Conservation (phyloP, 352 stramenopile genomes). For the Globisporangium nodosum region DNA sequence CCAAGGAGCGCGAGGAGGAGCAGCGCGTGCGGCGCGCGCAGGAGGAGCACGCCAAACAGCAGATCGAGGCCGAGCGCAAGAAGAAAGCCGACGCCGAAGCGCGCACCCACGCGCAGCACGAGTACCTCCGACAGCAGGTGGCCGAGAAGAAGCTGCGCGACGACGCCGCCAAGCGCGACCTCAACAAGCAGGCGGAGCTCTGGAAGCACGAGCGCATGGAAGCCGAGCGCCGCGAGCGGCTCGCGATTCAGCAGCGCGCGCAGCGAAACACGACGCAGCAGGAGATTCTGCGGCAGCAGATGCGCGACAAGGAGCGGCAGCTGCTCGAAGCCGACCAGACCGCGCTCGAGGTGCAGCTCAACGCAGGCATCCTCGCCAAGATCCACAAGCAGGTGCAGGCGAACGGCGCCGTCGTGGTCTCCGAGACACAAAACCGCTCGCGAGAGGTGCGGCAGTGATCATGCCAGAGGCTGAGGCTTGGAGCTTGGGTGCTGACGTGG, state of each 20-base stretch:
- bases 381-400: conserved; percentile 54
- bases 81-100: conserved; percentile 48
- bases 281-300: conserved; percentile 61
- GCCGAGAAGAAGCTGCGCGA: conserved; percentile 67
- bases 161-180: conserved; percentile 37
- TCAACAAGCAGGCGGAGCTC: conserved; percentile 79
- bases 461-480: background rate
- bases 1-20: conserved; percentile 59
- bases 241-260: conserved; percentile 44
- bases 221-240: conserved; percentile 44
- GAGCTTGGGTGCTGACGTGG: background rate
- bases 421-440: conserved; percentile 68
- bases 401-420: conserved; percentile 49
- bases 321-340: conserved; percentile 66
- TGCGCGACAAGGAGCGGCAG: conserved; percentile 55
- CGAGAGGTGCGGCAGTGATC: conserved; percentile 33
- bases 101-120: conserved; percentile 41
- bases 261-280: conserved; percentile 55
- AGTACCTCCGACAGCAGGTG: conserved; percentile 56
- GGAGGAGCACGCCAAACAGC: conserved; percentile 52
- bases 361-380: conserved; percentile 60
- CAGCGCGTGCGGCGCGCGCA: conserved; percentile 56
- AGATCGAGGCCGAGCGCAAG: conserved; percentile 45
- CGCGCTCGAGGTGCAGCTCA: conserved; percentile 65
- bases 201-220: conserved; percentile 64